phyloP scores from a whole-genome alignment of 148 eudicot genomes.

The Beta vulgaris region DNA sequence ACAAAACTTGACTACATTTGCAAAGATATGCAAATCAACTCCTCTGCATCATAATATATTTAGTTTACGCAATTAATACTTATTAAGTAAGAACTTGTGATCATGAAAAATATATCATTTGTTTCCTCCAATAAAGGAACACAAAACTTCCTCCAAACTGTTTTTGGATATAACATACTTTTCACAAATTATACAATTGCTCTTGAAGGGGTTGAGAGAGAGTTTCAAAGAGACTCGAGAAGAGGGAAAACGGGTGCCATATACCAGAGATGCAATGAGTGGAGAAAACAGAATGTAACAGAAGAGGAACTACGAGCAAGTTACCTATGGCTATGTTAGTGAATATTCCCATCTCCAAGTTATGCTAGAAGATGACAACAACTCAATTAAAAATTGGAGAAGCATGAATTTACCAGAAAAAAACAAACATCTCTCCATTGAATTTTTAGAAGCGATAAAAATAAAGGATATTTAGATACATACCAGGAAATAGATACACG shows the following conservation, averaged over 20 bases:
- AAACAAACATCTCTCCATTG: too few relatives aligned
- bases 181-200: not conserved
- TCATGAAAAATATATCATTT: not conserved
- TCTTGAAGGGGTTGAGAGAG: not conserved
- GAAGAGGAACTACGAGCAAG: not conserved
- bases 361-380: too few relatives aligned
- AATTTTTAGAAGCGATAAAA: too few relatives aligned
- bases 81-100: not conserved
- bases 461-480: too few relatives aligned
- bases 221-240: not conserved
- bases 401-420: too few relatives aligned
- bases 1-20: not conserved
- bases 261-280: not conserved
- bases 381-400: too few relatives aligned
- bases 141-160: not conserved
- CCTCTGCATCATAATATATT: not conserved
- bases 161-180: not conserved
- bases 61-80: not conserved
- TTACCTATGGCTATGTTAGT: not conserved
- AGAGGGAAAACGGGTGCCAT: not conserved
- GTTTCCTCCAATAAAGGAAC: not conserved
- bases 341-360: not conserved
- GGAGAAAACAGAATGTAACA: not conserved
- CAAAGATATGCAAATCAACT: not conserved
- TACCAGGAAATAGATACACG: too few relatives aligned